Conservation (phyloP, 768 basidiomycete species). For the Cytidiella melzeri region DNA sequence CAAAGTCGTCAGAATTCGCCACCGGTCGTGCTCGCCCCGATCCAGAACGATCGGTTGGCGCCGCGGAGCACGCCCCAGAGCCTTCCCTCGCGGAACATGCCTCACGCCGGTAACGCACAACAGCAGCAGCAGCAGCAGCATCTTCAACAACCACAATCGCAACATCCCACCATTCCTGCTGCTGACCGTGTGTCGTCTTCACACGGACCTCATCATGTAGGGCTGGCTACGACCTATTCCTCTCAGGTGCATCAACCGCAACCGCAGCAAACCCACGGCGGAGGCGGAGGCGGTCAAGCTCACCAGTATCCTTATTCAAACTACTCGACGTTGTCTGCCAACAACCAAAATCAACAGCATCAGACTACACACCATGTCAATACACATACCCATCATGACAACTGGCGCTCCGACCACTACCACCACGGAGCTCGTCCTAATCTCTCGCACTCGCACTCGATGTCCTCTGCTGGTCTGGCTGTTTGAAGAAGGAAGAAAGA, state of each 20-base stretch:
- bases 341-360: background rate
- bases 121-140: background rate
- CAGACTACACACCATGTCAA: background rate
- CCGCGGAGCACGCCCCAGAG: background rate
- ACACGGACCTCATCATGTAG: no score
- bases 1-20: slow-evolving; percentile 1
- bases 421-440: background rate
- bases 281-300: no score
- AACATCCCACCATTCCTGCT: background rate
- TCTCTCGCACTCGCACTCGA: background rate
- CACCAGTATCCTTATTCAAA: background rate
- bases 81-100: background rate
- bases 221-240: background rate
- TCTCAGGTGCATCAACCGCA: background rate
- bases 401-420: background rate
- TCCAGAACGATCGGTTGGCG: slow-evolving; percentile 13
- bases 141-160: background rate
- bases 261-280: background rate
- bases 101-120: background rate
- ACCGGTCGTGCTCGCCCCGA: slow-evolving; percentile 16
- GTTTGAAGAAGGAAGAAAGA: background rate
- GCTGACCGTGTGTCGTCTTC: no score
- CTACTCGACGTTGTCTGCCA: slow-evolving; percentile 1
- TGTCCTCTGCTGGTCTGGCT: background rate
- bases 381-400: background rate